Conservation (phyloP, 2,329 filamentous ascomycete genomes). For the Aspergillus uvarum region DNA sequence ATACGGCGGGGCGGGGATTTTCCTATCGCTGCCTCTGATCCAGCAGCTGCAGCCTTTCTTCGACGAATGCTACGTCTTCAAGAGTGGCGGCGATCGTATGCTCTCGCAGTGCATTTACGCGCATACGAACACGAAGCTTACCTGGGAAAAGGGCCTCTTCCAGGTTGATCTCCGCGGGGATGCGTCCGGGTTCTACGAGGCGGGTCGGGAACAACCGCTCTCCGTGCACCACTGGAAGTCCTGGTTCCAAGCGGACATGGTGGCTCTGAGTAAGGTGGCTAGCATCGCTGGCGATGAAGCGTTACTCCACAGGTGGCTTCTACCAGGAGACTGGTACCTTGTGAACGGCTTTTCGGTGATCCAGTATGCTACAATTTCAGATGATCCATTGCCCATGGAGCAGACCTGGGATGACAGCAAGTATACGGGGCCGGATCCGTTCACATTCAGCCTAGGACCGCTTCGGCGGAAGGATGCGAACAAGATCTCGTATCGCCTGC, state of each 20-base stretch:
- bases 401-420: constrained; percentile 50
- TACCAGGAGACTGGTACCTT: constrained; percentile 31
- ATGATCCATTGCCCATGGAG: constrained; percentile 47
- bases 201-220: constrained; percentile 48
- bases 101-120: constrained; percentile 55
- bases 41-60: constrained; percentile 46
- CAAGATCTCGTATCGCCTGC: constrained; percentile 53
- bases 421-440: constrained; percentile 39
- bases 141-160: constrained; percentile 51
- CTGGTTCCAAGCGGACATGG: constrained; percentile 19
- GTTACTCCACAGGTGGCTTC: constrained; percentile 14
- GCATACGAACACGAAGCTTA: constrained; percentile 53
- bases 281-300: constrained; percentile 18
- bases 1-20: constrained; percentile 58
- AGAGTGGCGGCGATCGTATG: constrained; percentile 51
- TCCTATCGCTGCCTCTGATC: constrained; percentile 53
- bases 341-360: constrained; percentile 58
- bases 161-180: constrained; percentile 57
- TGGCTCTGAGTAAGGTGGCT: constrained; percentile 13
- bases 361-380: constrained; percentile 44
- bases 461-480: constrained; percentile 38
- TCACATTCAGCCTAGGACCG: constrained; percentile 53
- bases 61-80: constrained; percentile 48
- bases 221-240: constrained; percentile 22
- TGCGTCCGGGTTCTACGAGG: constrained; percentile 58